These are phyloP conservation scores for Leccinum arenicola DNA, from an alignment of 768 basidiomycete genomes.

Conservation along the genomic window DNA sequence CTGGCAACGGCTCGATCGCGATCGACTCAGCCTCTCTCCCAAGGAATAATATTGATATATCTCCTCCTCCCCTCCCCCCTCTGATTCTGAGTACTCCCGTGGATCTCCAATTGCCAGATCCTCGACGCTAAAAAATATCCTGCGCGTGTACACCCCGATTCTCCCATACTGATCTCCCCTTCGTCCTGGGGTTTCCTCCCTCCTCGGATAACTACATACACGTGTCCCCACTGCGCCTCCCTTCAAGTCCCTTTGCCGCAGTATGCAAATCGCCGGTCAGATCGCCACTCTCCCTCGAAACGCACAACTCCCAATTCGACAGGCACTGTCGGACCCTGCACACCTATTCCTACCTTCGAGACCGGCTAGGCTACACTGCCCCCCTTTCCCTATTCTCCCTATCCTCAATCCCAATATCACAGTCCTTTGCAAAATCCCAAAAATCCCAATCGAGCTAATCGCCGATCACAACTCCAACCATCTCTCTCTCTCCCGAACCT, in stretches of 20 bases:
- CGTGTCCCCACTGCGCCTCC: neutral
- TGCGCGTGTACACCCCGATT: neutral
- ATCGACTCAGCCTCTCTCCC: neutral
- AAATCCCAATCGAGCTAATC: neutral
- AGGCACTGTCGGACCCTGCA: neutral
- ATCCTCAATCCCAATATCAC: neutral
- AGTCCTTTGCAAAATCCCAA: neutral
- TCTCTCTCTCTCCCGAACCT: neutral
- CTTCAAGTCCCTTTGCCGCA: neutral
- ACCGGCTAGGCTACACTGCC: neutral
- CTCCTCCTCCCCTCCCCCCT: neutral
- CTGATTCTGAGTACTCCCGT: neutral
- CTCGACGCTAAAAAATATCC: conserved; percentile 8
- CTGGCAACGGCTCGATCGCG: neutral
- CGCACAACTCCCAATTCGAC: neutral
- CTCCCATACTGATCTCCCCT: neutral
- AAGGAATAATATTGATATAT: neutral
- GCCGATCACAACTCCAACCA: neutral
- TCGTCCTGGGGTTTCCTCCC: neutral
- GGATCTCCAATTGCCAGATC: conserved; percentile 3
- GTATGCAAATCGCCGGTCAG: neutral
- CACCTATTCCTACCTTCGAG: neutral
- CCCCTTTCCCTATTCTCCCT: neutral
- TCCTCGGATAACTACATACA: conserved; percentile 10
- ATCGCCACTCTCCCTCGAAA: neutral